These are phyloP conservation scores for Osmanthus fragrans DNA, from an alignment of 257 asterid species.

Conservation along the genomic window DNA sequence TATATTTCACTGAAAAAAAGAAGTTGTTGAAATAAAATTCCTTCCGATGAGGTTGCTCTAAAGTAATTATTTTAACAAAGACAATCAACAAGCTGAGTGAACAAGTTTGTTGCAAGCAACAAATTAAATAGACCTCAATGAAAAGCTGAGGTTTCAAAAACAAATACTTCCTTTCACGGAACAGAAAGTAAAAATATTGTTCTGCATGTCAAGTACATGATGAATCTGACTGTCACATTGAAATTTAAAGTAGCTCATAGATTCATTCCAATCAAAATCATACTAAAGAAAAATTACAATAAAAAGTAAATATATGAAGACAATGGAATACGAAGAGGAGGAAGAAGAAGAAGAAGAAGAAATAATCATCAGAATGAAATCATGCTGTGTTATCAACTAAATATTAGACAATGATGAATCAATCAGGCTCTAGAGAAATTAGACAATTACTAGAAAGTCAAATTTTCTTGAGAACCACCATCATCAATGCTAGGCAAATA, in stretches of 20 bases:
- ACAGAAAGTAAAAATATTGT: background rate
- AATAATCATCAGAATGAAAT: background rate
- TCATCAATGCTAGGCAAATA: constrained; percentile 72
- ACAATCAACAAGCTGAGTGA: background rate
- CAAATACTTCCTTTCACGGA: background rate
- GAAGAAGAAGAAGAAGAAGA: background rate
- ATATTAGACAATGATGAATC: background rate
- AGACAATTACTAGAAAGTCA: constrained; percentile 65
- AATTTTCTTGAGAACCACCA: constrained; percentile 41
- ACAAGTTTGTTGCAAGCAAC: background rate
- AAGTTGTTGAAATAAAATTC: background rate
- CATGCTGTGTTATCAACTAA: background rate
- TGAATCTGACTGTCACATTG: background rate
- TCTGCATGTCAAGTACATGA: background rate
- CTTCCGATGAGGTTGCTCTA: background rate
- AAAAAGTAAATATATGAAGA: background rate
- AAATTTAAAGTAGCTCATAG: background rate
- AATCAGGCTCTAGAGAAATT: constrained; percentile 1
- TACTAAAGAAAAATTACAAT: background rate
- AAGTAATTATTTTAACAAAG: background rate
- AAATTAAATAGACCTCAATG: background rate
- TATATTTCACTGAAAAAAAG: background rate
- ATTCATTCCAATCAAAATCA: background rate
- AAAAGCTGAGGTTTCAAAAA: background rate
- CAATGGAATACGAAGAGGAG: background rate